Evolutionary conservation across 176 grass and related monocot species (phyloP), one percentile per base, ranked within the genome.

Genomic region (Oryza brachyantha): DNA sequence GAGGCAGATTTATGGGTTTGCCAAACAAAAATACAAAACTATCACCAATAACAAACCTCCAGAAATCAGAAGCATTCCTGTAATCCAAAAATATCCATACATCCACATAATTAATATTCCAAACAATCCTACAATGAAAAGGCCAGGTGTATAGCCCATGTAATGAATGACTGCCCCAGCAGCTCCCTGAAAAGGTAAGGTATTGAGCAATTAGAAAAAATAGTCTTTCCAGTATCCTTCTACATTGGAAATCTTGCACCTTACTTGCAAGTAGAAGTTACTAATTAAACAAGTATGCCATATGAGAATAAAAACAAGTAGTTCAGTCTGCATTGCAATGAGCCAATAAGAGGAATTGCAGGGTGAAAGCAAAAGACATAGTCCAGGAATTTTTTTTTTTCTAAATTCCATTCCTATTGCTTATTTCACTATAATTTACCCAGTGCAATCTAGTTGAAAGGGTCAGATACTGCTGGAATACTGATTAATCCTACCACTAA

Each of bases 21-120:
- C n/a, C n/a, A n/a, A n/a, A n/a, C n/a, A n/a, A 61, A 64, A 79
- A 66, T 6, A 64, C 25, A 17, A 29, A 64, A 64, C 35, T 17
- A 75, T 63, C 24, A 13, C 21, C 41, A 76, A n/a, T n/a, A 61
- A 68, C 74, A 46, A 67, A 99, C 96, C 96, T 99, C 96, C 96
- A 79, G 86, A 88, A 52, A 93, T 75, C 55, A 99, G 74, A 82
- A 99, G 81, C 74, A 96, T 78, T 87, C 92, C 86, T 61, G 88
- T 91, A 60, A 99, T 99, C 96, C 96, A 99, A 22, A 99, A 99
- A 74, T 93, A 87, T 22, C 96, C 96, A 68, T 91, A 93, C 85
- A 99, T 89, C 90, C 92, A 99, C 92, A 99, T 89, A 62, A 96
- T 72, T 68, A 93, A 82, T 55, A 96, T 99, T 24, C 92, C 92